A percentile compares a stretch with the other conserved stretches of the same genome.
phyloP scores from a whole-genome alignment of 306 rosid species.

The Cucurbita pepo region DNA sequence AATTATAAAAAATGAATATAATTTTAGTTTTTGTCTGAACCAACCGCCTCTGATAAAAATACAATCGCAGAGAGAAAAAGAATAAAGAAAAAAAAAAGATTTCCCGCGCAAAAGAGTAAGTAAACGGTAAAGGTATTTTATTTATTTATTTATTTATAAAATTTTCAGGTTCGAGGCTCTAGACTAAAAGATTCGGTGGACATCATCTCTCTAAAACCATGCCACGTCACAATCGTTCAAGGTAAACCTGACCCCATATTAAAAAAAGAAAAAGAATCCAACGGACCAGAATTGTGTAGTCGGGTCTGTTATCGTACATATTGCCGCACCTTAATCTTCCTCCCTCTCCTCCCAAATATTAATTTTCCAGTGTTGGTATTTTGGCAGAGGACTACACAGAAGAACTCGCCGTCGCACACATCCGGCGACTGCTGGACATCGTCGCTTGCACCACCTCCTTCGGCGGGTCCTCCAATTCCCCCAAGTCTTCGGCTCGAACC shows the following conservation, averaged over 20 bases:
- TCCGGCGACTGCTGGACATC: slow-evolving; percentile 74
- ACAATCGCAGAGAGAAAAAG: not conserved
- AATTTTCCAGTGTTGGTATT: not conserved
- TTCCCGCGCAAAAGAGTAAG: not conserved
- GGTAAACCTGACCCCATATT: slow-evolving; percentile 23
- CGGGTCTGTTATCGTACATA: not conserved
- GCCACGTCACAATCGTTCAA: slow-evolving; percentile 53
- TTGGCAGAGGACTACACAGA: slow-evolving; percentile 70
- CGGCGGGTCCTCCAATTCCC: slow-evolving; percentile 23
- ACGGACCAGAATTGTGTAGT: not conserved
- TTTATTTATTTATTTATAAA: not conserved
- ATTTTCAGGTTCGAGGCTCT: slow-evolving; percentile 55
- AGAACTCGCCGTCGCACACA: slow-evolving; percentile 48
- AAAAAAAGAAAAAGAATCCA: not conserved
- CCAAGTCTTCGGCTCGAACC: slow-evolving; percentile 20
- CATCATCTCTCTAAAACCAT: slow-evolving; percentile 67
- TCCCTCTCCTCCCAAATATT: not conserved
- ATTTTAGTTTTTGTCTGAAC: no score
- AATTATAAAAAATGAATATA: no score
- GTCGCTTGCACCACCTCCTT: slow-evolving; percentile 66
- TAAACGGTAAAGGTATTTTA: not conserved
- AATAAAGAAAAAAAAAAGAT: not conserved
- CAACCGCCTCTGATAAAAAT: no score
- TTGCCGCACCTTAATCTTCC: not conserved
- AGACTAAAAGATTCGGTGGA: slow-evolving; percentile 64